phyloP scores from a whole-genome alignment of 805 yeast species.

The Myxozyma mucilagina region DNA sequence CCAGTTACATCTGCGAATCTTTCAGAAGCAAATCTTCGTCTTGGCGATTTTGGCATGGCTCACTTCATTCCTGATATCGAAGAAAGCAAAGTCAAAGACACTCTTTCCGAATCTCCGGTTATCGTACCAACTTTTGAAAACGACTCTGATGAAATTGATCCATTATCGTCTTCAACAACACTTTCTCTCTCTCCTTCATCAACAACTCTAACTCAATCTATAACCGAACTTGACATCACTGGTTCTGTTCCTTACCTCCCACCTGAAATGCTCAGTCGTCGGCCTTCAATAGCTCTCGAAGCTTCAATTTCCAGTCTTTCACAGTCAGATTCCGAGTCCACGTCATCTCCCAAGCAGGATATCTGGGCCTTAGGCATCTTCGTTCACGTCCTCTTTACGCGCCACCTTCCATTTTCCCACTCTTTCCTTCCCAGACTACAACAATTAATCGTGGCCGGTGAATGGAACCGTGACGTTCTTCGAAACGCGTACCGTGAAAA shows the following conservation, averaged over 20 bases:
- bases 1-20: not conserved
- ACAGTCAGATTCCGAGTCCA: slow-evolving; percentile 51
- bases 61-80: slow-evolving; percentile 32
- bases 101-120: not conserved
- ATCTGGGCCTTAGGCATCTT: slow-evolving; percentile 90
- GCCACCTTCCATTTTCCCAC: slow-evolving; percentile 80
- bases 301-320: slow-evolving; percentile 38
- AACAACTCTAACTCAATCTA: slow-evolving; percentile 3
- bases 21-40: slow-evolving; percentile 42
- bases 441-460: slow-evolving; percentile 68
- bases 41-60: slow-evolving; percentile 92
- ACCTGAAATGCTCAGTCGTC: slow-evolving; percentile 72
- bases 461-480: slow-evolving; percentile 53
- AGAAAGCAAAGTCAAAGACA: not conserved
- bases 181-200: slow-evolving; percentile 4
- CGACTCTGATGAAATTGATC: not conserved
- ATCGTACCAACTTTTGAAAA: not conserved
- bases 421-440: slow-evolving; percentile 78
- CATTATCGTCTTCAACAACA: not conserved
- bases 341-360: slow-evolving; percentile 51
- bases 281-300: slow-evolving; percentile 34
- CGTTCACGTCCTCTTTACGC: slow-evolving; percentile 68
- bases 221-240: slow-evolving; percentile 37
- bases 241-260: slow-evolving; percentile 94
- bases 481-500: slow-evolving; percentile 25